Evolutionary conservation across 495 filamentous ascomycete genomes (phyloP), one percentile per base, ranked within the genome.

Genomic region (Aspergillus biplanus): DNA sequence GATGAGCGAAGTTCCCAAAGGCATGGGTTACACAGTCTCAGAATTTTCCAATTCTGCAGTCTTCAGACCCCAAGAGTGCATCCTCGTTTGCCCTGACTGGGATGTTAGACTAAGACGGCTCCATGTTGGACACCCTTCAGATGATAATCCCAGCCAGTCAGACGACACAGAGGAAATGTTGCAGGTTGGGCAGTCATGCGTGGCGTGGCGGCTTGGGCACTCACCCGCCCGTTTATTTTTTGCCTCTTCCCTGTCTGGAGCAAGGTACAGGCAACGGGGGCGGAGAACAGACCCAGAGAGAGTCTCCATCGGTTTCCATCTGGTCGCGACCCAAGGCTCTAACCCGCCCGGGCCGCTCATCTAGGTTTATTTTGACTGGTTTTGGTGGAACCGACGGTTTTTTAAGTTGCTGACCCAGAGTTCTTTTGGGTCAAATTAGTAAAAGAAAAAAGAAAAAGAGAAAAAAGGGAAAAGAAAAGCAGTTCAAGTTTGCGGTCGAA

Each of bases 131-230:
- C 49, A 16, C 34, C 37, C 16, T 12, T 32, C 34, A 18, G 31
- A 56, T 12, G 31, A 33, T 39, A 21, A 21, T 47, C 31, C 33
- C 59, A 58, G 42, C 62, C 65, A 62, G 59, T 65, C 33, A 62
- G 46, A 39, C 27, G 21, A 34, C 18, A 27, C 35, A 9, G 35
- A 21, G 35, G 35, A 18, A 35, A 16, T 44, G 46, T 58, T 58
- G 64, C 61, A 63, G 61, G 77, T 80, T 80, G 77, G 77, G 77
- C 77, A 78, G 54, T 56, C 73, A 80, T 80, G 74, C 71, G 73
- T 78, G 76, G 66, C 59, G 65, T 61, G 59, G 59, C 59, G 54
- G 54, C 64, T 80, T 80, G 74, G 75, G 75, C 77, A 77, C 56
- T 65, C 37, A 58, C 63, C 56, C 46, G 47, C 57, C 37, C 58